A percentile compares a stretch with the other conserved stretches of the same genome.
Evolutionary conservation across 352 stramenopile genomes (phyloP).

Genomic region (Plasmopara halstedii): DNA sequence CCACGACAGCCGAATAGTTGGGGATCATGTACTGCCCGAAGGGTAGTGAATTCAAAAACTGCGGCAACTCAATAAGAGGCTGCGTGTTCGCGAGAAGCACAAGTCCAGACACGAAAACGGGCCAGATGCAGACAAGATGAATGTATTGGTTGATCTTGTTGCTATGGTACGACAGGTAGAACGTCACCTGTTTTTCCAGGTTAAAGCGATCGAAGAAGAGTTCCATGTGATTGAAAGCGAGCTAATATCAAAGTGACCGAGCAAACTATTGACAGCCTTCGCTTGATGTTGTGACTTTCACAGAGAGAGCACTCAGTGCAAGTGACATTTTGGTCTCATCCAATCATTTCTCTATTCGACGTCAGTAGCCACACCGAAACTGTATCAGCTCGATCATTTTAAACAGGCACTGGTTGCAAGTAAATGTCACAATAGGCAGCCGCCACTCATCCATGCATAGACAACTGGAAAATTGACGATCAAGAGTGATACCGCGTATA

Average conservation of each 20-base stretch:
- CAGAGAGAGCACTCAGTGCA: too few species aligned
- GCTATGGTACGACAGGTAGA: conserved; percentile 85
- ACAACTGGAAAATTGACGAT: too few species aligned
- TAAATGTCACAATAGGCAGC: too few species aligned
- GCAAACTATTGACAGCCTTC: neutral
- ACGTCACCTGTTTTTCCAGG: conserved; percentile 79
- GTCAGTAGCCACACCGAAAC: too few species aligned
- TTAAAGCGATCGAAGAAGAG: conserved; percentile 59
- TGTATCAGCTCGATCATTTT: too few species aligned
- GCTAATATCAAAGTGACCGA: conserved; percentile 1
- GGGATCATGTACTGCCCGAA: conserved; percentile 48
- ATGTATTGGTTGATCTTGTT: conserved; percentile 80
- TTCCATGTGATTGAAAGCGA: conserved; percentile 9
- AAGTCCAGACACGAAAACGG: conserved; percentile 75
- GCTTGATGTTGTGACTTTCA: too few species aligned
- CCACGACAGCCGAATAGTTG: conserved; percentile 55
- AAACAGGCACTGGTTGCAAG: too few species aligned
- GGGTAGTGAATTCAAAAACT: conserved; percentile 22
- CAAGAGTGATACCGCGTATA: too few species aligned
- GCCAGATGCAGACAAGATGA: conserved; percentile 84
- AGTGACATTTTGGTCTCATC: too few species aligned
- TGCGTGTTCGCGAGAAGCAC: conserved; percentile 53
- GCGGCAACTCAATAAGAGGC: conserved; percentile 26
- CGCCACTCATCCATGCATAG: too few species aligned
- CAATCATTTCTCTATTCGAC: too few species aligned